These are phyloP conservation scores for Thraustochytrium aureum DNA, from an alignment of 352 stramenopile genomes.

Conservation along the genomic window DNA sequence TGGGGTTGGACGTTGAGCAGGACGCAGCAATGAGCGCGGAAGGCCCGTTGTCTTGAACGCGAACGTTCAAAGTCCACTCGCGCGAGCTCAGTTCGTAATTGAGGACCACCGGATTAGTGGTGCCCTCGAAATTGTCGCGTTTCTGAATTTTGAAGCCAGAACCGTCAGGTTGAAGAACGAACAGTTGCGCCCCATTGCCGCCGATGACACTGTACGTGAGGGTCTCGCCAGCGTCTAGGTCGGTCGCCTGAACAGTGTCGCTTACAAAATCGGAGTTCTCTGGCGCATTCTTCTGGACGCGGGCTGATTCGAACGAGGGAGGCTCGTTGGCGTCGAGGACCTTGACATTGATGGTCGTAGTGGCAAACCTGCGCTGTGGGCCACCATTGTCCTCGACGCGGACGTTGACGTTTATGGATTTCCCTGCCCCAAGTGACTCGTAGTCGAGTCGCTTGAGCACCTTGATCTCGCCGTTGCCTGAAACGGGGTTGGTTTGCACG, in stretches of 20 bases:
- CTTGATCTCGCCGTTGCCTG: slow-evolving; percentile 17
- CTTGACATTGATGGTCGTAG: not conserved
- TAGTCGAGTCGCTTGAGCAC: not conserved
- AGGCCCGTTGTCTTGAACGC: slow-evolving; percentile 16
- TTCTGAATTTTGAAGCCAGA: slow-evolving; percentile 11
- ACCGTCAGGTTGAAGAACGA: not conserved
- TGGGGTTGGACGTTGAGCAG: not conserved
- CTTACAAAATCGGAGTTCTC: slow-evolving; percentile 10
- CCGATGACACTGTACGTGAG: slow-evolving; percentile 30
- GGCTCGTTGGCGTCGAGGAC: slow-evolving; percentile 33
- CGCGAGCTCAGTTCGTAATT: slow-evolving; percentile 36
- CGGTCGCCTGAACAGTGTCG: not conserved
- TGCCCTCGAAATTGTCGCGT: not conserved
- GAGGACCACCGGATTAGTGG: not conserved
- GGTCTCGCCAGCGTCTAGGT: slow-evolving; percentile 5
- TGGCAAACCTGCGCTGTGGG: not conserved
- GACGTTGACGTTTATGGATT: not conserved
- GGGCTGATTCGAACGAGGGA: not conserved
- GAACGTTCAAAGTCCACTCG: slow-evolving; percentile 33
- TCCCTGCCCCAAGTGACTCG: not conserved
- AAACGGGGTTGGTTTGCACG: not conserved
- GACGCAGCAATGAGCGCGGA: not conserved
- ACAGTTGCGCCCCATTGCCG: slow-evolving; percentile 18
- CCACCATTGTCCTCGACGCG: slow-evolving; percentile 39
- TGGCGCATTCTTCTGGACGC: not conserved